A percentile compares a stretch with the other conserved stretches of the same genome.
Evolutionary conservation across 163 green algal species (phyloP).

Genomic region (Smithsoniella earleae): DNA sequence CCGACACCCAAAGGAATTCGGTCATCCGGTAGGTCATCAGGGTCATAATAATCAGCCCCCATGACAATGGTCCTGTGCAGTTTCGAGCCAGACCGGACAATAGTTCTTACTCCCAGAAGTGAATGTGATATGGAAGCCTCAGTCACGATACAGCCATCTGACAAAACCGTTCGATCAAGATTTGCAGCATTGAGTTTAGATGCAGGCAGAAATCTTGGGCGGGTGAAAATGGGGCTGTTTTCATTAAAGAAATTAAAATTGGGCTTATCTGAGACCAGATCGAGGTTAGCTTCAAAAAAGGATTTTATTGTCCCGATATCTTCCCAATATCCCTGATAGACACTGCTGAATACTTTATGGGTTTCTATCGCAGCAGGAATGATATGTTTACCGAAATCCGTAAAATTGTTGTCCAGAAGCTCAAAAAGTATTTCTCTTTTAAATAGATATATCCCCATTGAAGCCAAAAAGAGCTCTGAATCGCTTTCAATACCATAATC

Average conservation of each 20-base stretch:
- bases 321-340: slow-evolving; percentile 94
- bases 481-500: no score
- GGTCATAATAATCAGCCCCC: slow-evolving; percentile 98
- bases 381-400: slow-evolving; percentile 98
- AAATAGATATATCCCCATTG: slow-evolving; percentile 99
- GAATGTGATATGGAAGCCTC: no score
- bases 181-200: no score
- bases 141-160: no score
- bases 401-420: slow-evolving; percentile 55
- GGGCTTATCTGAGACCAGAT: slow-evolving; percentile 64
- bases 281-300: slow-evolving; percentile 93
- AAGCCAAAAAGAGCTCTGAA: no score
- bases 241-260: slow-evolving; percentile 93
- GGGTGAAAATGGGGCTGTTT: slow-evolving; percentile 96
- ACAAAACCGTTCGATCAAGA: no score
- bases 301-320: slow-evolving; percentile 81
- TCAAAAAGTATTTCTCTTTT: slow-evolving; percentile 83
- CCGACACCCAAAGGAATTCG: no score
- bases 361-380: slow-evolving; percentile 90
- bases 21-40: no score
- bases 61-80: slow-evolving; percentile 81
- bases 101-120: no score
- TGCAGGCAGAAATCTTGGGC: slow-evolving; percentile 91
- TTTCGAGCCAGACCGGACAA: no score
- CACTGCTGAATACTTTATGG: no score